These are phyloP conservation scores for Suillus subluteus DNA, from an alignment of 768 basidiomycete species.

Conservation along the genomic window DNA sequence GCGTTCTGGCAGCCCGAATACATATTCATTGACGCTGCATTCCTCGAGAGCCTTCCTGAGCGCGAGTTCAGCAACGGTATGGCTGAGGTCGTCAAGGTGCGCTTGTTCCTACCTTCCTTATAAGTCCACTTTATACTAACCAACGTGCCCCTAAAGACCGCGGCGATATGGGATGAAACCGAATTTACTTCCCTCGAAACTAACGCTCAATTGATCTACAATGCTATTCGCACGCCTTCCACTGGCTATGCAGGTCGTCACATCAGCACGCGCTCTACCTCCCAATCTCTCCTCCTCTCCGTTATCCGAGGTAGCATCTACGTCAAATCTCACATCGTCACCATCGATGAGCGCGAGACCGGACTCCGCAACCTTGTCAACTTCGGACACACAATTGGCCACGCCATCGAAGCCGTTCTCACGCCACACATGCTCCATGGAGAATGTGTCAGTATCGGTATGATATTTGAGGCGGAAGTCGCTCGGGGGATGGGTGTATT, in stretches of 20 bases:
- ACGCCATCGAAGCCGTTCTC: slow-evolving; percentile 96
- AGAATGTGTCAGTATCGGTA: slow-evolving; percentile 94
- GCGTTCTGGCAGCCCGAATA: slow-evolving; percentile 98
- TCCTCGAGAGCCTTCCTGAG: slow-evolving; percentile 89
- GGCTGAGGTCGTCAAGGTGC: slow-evolving; percentile 96
- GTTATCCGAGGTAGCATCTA: slow-evolving; percentile 93
- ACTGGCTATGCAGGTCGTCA: slow-evolving; percentile 56
- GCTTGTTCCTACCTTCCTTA: slow-evolving; percentile 17
- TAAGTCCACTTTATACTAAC: background rate
- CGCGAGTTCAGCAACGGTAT: slow-evolving; percentile 98
- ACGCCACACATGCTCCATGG: slow-evolving; percentile 95
- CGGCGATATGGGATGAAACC: slow-evolving; percentile 95
- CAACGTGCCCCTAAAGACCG: slow-evolving; percentile 62
- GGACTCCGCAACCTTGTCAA: slow-evolving; percentile 98
- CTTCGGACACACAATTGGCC: slow-evolving; percentile 98
- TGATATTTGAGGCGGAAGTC: slow-evolving; percentile 96
- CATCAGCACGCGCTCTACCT: slow-evolving; percentile 66
- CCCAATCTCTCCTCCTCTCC: slow-evolving; percentile 84
- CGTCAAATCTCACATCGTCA: slow-evolving; percentile 97
- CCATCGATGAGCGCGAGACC: slow-evolving; percentile 94
- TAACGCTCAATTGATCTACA: slow-evolving; percentile 80
- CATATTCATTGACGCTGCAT: slow-evolving; percentile 96
- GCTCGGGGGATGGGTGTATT: slow-evolving; percentile 87
- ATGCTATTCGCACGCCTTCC: slow-evolving; percentile 71
- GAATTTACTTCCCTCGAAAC: slow-evolving; percentile 92